phyloP scores from a whole-genome alignment of 179 eudicot genomes.

The Beta lomatogona region DNA sequence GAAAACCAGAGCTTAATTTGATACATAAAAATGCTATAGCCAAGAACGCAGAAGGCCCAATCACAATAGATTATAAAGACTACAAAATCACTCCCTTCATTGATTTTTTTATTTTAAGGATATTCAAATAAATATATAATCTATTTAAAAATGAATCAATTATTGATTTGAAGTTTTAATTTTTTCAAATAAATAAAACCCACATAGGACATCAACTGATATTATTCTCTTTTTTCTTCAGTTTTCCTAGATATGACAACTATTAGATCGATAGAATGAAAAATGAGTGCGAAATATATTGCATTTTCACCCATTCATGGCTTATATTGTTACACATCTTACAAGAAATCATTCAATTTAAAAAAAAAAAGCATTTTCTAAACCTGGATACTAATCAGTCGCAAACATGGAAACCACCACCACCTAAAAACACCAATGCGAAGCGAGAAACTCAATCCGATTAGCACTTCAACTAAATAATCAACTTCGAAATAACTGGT shows the following conservation, averaged over 20 bases:
- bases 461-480: too few species aligned
- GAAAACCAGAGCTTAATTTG: neutral
- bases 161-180: neutral
- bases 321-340: too few species aligned
- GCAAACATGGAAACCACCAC: too few species aligned
- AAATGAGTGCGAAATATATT: neutral
- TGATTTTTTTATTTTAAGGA: neutral
- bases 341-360: too few species aligned
- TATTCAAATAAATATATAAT: neutral
- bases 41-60: neutral
- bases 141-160: neutral
- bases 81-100: neutral
- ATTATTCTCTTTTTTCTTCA: neutral
- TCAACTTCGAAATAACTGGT: too few species aligned
- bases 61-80: too few species aligned
- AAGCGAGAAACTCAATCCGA: too few species aligned
- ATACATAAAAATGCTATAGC: neutral
- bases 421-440: too few species aligned
- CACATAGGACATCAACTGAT: neutral
- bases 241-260: neutral
- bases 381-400: too few species aligned
- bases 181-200: too few species aligned
- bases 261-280: neutral
- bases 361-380: too few species aligned
- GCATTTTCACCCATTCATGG: neutral